Percentiles rank a stretch among this genome's conserved stretches.
These are phyloP conservation scores for Fusarium tricinctum DNA, from an alignment of 2,329 filamentous ascomycete genomes.

Conservation along the genomic window DNA sequence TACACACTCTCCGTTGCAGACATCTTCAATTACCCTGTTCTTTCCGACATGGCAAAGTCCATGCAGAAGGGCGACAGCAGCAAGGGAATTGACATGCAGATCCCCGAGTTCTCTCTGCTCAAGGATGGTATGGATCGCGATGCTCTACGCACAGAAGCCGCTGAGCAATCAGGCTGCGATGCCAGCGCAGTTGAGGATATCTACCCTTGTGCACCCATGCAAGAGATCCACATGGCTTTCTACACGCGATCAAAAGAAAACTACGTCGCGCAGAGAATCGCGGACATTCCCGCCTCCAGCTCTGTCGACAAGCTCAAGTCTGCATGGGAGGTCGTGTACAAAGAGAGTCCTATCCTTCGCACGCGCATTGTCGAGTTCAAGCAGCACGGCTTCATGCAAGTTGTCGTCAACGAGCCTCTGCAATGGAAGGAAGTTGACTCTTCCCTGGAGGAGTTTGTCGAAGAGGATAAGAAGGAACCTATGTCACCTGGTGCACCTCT, in stretches of 20 bases:
- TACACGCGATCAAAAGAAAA: slow-evolving; percentile 63
- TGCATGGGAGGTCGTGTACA: slow-evolving; percentile 58
- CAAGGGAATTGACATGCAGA: slow-evolving; percentile 41
- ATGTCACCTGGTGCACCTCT: slow-evolving; percentile 60
- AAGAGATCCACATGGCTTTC: slow-evolving; percentile 67
- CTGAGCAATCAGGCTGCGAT: slow-evolving; percentile 50
- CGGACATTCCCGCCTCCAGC: slow-evolving; percentile 55
- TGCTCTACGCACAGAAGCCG: slow-evolving; percentile 53
- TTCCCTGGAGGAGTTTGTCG: slow-evolving; percentile 57
- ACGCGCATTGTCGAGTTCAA: slow-evolving; percentile 63
- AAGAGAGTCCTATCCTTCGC: slow-evolving; percentile 58
- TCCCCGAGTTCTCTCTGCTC: slow-evolving; percentile 58
- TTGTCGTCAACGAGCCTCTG: slow-evolving; percentile 58
- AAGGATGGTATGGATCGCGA: slow-evolving; percentile 47
- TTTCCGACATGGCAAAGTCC: slow-evolving; percentile 60
- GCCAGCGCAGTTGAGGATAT: slow-evolving; percentile 60
- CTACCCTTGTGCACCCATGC: slow-evolving; percentile 67
- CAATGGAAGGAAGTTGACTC: slow-evolving; percentile 52
- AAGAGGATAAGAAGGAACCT: slow-evolving; percentile 55
- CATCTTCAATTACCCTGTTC: slow-evolving; percentile 60
- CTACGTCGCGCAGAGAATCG: slow-evolving; percentile 64
- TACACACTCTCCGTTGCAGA: slow-evolving; percentile 61
- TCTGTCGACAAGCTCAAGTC: slow-evolving; percentile 55
- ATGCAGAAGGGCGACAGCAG: slow-evolving; percentile 45
- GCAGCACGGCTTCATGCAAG: slow-evolving; percentile 58